Base-by-base conservation (phyloP, 2,329 filamentous ascomycete species). In the Cucurbitaria berberidis region DNA sequence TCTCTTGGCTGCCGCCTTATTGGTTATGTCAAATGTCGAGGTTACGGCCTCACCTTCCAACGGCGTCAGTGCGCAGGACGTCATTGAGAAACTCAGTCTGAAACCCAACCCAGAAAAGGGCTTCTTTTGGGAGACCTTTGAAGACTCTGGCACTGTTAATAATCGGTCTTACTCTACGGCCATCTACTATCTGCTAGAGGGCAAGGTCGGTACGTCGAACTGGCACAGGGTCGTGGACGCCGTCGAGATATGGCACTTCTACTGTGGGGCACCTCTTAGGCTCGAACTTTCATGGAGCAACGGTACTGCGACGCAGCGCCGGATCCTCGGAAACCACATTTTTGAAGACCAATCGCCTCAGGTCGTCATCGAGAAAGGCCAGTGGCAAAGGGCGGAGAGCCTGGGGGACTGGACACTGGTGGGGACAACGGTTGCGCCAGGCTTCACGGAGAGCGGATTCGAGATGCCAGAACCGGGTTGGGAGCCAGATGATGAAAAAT, bases 111-210 rank as follows among this genome's bases (percentile, higher is more conserved):
- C 73, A 0, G 81, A 84, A 51, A 82, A 81, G 40, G 81, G 81
- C 16, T 82, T 76, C 62, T 83, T 73, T 59, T 45, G 75, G 45
- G 74, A 83, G 58, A 82, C 77, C 0, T 83, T 80, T 57, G 72
- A 74, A 36, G 81, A 83, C 64, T 3, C 62, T 0, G 57, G 62
- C 3, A 63, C 57, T 0, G 21, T 57, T 13, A 60, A 66, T 10
- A 68, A 62, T 35, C 80, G 80, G 49, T 78, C 80, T 1, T 52
- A 71, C 49, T 81, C 78, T 68, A 82, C 81, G 1, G 75, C 74
- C 43, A 84, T 83, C 61, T 84, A 83, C 70, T 83, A 83, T 59
- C 75, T 83, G 0, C 77, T 84, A 5, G 77, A 82, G 48, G 77
- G 78, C 29, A 55, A 67, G 7, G 67, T 58, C 1, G 58, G 53